Evolutionary conservation across 805 yeast species (phyloP), one percentile per base, ranked within the genome.

Genomic region (Komagataella pastoris): DNA sequence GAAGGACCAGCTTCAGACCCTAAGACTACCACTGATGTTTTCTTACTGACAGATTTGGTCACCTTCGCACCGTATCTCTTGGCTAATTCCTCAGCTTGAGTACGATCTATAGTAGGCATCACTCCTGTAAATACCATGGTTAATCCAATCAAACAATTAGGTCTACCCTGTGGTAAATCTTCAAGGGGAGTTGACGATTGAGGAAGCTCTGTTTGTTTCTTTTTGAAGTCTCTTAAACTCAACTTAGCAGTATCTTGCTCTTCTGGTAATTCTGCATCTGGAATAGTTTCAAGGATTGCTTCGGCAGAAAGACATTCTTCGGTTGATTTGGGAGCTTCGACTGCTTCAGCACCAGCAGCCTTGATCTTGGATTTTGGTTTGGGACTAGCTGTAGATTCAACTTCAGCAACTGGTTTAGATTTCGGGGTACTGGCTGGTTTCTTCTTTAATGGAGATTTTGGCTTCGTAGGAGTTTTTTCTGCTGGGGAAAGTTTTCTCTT

Each of bases 1-100:
- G 88, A 81, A 2, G 98, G 97, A 0, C 99, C 99, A 2, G 99
- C 98, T 57, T 93, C 97, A 50, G 77, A 88, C 6, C 99, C 99
- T 30, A 93, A 73, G 1, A 93, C 97, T 2, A 91, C 96, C 48
- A 89, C 72, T 21, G 88, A 78, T 0, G 99, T 93, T 60, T 84
- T 87, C 8, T 88, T 80, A 52, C 93, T 85, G 23, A 91, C 83
- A 0, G 96, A 78, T 58, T 87, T 81, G 3, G 95, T 87, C 17
- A 91, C 95, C 59, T 82, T 82, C 3, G 96, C 99, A 14, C 99
- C 99, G 60, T 91, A 88, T 56, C 77, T 75, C 58, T 87, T 83
- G 4, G 97, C 96, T 10, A 86, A 61, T 21, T 76, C 72, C 60
- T 87, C 95, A 24, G 90, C 82, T 18, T 79, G 81, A 0, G 78